Conservation (phyloP, 495 filamentous ascomycete species). For the Penicillium soppii region DNA sequence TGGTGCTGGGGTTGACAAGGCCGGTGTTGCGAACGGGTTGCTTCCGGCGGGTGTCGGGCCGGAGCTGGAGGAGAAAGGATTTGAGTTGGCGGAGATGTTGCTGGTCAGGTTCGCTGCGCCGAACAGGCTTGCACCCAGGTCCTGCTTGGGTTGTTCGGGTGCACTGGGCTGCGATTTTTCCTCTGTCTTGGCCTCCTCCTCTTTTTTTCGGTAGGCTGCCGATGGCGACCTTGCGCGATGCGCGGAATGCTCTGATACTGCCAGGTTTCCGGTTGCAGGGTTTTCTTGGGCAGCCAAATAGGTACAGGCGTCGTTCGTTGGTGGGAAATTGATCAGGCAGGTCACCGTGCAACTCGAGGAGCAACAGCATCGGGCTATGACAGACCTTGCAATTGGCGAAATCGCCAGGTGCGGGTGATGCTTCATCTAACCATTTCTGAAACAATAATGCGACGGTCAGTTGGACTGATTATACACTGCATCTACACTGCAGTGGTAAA, state of each 20-base stretch:
- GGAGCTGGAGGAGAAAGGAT: slow-evolving; percentile 54
- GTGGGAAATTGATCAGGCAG: slow-evolving; percentile 80
- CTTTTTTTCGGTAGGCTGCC: slow-evolving; percentile 22
- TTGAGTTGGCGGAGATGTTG: slow-evolving; percentile 50
- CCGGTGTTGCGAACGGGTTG: slow-evolving; percentile 51
- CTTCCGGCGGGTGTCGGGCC: slow-evolving; percentile 22
- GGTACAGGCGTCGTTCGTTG: slow-evolving; percentile 82
- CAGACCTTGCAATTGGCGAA: slow-evolving; percentile 88
- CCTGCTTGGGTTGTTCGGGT: slow-evolving; percentile 44
- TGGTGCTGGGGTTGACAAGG: slow-evolving; percentile 38
- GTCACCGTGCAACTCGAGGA: slow-evolving; percentile 90
- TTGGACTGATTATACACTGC: not conserved
- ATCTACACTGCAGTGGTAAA: not conserved
- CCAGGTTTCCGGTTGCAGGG: slow-evolving; percentile 82
- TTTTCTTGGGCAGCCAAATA: slow-evolving; percentile 77
- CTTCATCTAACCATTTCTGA: slow-evolving; percentile 78
- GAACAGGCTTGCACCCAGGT: slow-evolving; percentile 57
- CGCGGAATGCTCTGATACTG: slow-evolving; percentile 69
- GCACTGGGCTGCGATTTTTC: slow-evolving; percentile 24
- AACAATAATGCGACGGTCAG: slow-evolving; percentile 3
- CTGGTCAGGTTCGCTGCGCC: slow-evolving; percentile 43
- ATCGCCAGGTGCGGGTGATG: slow-evolving; percentile 68
- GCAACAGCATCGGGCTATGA: slow-evolving; percentile 75
- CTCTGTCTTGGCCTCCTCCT: slow-evolving; percentile 34
- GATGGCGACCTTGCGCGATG: slow-evolving; percentile 46